These are phyloP conservation scores for Phtheirospermum japonicum DNA, from an alignment of 257 asterid species.

Conservation along the genomic window DNA sequence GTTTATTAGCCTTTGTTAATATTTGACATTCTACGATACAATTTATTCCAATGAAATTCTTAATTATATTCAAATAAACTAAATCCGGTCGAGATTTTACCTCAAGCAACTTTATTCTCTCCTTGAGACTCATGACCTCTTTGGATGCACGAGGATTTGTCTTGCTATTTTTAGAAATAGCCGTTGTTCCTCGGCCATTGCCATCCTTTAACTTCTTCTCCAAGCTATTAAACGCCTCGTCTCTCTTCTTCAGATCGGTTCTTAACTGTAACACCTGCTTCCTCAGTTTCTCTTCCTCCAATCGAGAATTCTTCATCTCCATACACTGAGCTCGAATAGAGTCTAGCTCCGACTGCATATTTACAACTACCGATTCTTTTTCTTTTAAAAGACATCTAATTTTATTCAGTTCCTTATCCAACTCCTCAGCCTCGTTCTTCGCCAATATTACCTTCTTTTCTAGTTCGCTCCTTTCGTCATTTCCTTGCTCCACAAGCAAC, in stretches of 20 bases:
- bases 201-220: constrained; percentile 66
- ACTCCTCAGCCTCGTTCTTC: constrained; percentile 45
- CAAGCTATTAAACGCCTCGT: constrained; percentile 39
- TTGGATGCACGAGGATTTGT: constrained; percentile 41
- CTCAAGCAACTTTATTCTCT: constrained; percentile 73
- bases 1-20: no score
- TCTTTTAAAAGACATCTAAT: constrained; percentile 44
- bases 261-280: constrained; percentile 54
- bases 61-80: neutral
- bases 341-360: constrained; percentile 43
- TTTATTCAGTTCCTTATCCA: constrained; percentile 32
- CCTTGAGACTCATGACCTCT: constrained; percentile 68
- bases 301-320: constrained; percentile 35
- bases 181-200: constrained; percentile 29
- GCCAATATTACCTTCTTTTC: constrained; percentile 35
- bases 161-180: constrained; percentile 40
- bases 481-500: constrained; percentile 40
- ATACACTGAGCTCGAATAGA: constrained; percentile 37
- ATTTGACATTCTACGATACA: neutral
- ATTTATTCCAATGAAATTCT: no score
- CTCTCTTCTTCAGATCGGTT: constrained; percentile 58
- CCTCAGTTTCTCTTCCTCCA: constrained; percentile 50
- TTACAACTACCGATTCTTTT: constrained; percentile 40
- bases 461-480: constrained; percentile 44
- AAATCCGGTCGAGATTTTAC: constrained; percentile 36